Evolutionary conservation across 2,329 filamentous ascomycete species (phyloP), one percentile per base, ranked within the genome.

Genomic region (Anthostomella pinea): DNA sequence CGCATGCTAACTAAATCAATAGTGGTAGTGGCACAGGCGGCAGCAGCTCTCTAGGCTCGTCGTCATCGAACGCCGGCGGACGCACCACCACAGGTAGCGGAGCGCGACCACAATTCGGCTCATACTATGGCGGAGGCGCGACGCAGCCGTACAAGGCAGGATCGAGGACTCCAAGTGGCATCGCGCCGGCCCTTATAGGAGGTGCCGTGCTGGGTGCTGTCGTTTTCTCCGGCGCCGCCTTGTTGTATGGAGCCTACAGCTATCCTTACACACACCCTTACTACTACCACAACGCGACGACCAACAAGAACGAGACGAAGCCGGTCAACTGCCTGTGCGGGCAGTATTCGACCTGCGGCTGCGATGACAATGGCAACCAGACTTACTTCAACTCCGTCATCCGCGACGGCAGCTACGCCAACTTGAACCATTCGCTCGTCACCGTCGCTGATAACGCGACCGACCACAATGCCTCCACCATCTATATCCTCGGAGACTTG

Each of bases 401-500:
- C 27, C 84, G 82, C 36, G 75, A 84, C 56, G 81, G 80, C 24
- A 79, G 70, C 45, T 81, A 81, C 48, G 55, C 57, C 3, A 63
- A 57, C 3, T 65, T 85, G 34, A 82, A 88, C 64, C 70, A 77
- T 51, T 70, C 69, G 1, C 49, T 87, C 2, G 72, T 87, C 38
- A 73, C 68, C 9, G 73, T 90, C 1, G 76, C 73, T 3, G 63
- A 70, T 35, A 72, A 83, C 43, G 81, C 86, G 38, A 79, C 73
- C 1, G 64, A 64, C 41, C 23, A 51, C 2, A 64, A 64, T 44
- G 25, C 44, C 18, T 55, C 57, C 4, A 82, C 77, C 1, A 73
- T 93, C 23, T 67, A 86, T 19, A 65, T 91, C 57, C 88, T 89
- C 57, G 87, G 87, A n/a, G 85, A 83, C 0, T 65, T 91, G 3